phyloP scores from a whole-genome alignment of 352 stramenopile genomes.

The Sclerospora graminicola region DNA sequence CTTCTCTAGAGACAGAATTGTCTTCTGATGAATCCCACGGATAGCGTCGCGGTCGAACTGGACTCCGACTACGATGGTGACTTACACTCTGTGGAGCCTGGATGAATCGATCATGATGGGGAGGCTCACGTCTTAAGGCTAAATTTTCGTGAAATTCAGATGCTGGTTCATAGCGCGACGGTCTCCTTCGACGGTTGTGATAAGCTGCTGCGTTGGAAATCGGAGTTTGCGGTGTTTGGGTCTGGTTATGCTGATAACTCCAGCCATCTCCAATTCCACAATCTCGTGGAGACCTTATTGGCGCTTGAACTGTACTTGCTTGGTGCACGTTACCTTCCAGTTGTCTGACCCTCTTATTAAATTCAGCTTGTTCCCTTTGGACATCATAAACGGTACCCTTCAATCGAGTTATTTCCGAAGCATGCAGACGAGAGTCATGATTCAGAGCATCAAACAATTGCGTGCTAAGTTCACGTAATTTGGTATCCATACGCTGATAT shows the following conservation, averaged over 20 bases:
- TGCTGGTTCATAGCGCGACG: slow-evolving; percentile 19
- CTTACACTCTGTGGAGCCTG: slow-evolving; percentile 6
- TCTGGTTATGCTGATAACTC: slow-evolving; percentile 1
- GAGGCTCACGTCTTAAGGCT: slow-evolving; percentile 9
- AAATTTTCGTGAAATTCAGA: too few species aligned
- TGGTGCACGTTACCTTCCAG: slow-evolving; percentile 22
- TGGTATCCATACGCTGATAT: slow-evolving; percentile 18
- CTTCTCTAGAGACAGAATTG: too few species aligned
- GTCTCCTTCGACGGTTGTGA: slow-evolving; percentile 10
- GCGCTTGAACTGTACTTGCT: neutral
- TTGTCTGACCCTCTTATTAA: slow-evolving; percentile 17
- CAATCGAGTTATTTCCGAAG: slow-evolving; percentile 32
- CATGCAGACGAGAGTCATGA: slow-evolving; percentile 32
- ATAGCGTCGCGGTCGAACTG: slow-evolving; percentile 8
- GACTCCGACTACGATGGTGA: slow-evolving; percentile 24
- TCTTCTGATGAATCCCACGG: too few species aligned
- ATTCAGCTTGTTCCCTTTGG: too few species aligned
- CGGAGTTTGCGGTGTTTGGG: neutral
- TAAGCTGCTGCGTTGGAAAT: neutral
- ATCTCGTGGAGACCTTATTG: slow-evolving; percentile 9
- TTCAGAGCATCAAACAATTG: slow-evolving; percentile 34
- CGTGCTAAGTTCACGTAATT: slow-evolving; percentile 22
- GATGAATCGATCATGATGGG: slow-evolving; percentile 8
- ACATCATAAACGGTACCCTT: slow-evolving; percentile 42
- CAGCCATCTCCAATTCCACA: slow-evolving; percentile 1